Conservation (phyloP, 2,329 filamentous ascomycete genomes). For the Venturiaceae sp. region DNA sequence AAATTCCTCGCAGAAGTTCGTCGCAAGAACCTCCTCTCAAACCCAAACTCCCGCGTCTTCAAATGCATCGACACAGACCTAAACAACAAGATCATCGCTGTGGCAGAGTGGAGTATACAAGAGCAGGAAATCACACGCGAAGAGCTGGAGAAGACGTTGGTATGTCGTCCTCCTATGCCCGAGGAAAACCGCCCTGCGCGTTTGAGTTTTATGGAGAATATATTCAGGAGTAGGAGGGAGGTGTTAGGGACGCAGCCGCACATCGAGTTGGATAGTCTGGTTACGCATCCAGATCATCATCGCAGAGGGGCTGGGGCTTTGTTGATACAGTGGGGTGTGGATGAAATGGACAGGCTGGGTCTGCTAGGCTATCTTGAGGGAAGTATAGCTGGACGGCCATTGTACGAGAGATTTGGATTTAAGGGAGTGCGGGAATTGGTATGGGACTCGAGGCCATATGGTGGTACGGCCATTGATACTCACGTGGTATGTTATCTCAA, state of each 20-base stretch:
- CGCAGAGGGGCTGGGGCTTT: constrained; percentile 4
- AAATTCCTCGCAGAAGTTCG: constrained; percentile 1
- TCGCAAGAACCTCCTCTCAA: background rate
- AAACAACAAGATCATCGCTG: constrained; percentile 20
- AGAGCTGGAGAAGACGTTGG: constrained; percentile 18
- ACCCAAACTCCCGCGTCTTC: constrained; percentile 4
- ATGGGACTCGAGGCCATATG: constrained; percentile 3
- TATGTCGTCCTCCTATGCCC: constrained; percentile 16
- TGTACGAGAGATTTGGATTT: constrained; percentile 7
- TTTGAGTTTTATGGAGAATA: constrained; percentile 19
- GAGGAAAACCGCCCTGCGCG: constrained; percentile 15
- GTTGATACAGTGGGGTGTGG: constrained; percentile 8
- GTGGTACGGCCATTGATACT: background rate
- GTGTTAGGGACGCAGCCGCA: constrained; percentile 23
- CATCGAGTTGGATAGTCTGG: constrained; percentile 6
- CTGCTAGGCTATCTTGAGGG: constrained; percentile 3
- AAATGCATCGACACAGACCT: constrained; percentile 22
- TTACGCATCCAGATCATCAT: constrained; percentile 3
- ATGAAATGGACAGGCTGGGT: constrained; percentile 2
- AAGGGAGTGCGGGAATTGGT: background rate
- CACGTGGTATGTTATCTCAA: background rate
- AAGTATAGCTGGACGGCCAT: background rate
- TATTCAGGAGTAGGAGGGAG: constrained; percentile 17
- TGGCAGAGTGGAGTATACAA: constrained; percentile 27
- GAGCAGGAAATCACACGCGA: constrained; percentile 20